phyloP scores from a whole-genome alignment of 208 protist species.

The Leishmania turanica region DNA sequence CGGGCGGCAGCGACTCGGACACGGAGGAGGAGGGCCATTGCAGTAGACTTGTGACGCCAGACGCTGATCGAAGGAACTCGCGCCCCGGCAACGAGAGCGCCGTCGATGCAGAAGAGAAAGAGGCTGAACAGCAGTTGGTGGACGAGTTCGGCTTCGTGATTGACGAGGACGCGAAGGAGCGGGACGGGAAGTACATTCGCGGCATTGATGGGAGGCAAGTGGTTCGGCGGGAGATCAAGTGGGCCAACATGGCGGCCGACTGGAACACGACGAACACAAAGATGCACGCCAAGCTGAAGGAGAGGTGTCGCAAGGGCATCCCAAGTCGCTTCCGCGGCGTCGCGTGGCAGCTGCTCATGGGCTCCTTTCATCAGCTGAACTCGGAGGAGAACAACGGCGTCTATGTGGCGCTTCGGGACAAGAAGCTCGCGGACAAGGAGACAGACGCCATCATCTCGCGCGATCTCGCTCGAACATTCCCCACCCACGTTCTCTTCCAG shows the following conservation, averaged over 20 bases:
- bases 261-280: slow-evolving; percentile 78
- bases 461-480: slow-evolving; percentile 89
- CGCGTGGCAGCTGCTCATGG: slow-evolving; percentile 88
- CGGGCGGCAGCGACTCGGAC: slow-evolving; percentile 63
- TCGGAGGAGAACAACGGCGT: slow-evolving; percentile 71
- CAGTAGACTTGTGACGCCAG: neutral
- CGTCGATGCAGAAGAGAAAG: slow-evolving; percentile 36
- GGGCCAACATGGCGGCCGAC: slow-evolving; percentile 87
- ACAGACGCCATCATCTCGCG: slow-evolving; percentile 71
- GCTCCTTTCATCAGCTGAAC: slow-evolving; percentile 74
- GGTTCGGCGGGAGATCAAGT: slow-evolving; percentile 86
- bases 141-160: slow-evolving; percentile 93
- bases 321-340: slow-evolving; percentile 75
- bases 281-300: slow-evolving; percentile 83
- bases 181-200: slow-evolving; percentile 66
- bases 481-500: slow-evolving; percentile 88
- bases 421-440: slow-evolving; percentile 65
- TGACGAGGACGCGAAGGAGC: slow-evolving; percentile 61
- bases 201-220: slow-evolving; percentile 72
- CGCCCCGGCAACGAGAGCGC: slow-evolving; percentile 16
- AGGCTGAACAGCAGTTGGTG: slow-evolving; percentile 75
- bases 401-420: slow-evolving; percentile 71
- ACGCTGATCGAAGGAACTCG: slow-evolving; percentile 6
- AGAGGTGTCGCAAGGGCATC: slow-evolving; percentile 91
- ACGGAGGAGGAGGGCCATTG: slow-evolving; percentile 20